Percentiles rank a stretch among this genome's conserved stretches.
Conservation (phyloP, 1,139 yeast species). For the Taphrina pruni region DNA sequence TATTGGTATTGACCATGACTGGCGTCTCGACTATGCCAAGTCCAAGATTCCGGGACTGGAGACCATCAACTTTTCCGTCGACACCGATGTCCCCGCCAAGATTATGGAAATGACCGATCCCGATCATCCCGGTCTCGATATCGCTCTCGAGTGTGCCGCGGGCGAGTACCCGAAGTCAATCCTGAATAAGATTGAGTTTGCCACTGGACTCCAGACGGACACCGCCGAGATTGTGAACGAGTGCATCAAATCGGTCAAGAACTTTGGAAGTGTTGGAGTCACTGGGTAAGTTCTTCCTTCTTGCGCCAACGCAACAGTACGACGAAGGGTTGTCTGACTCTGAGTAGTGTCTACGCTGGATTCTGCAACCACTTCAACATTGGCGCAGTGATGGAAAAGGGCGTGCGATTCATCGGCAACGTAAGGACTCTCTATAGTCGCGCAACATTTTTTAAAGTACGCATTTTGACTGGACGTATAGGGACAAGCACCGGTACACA, state of each 20-base stretch:
- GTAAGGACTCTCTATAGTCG: background rate
- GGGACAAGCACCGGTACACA: conserved; percentile 45
- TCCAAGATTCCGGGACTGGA: conserved; percentile 35
- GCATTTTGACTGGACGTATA: background rate
- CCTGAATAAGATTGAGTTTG: conserved; percentile 41
- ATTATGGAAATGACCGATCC: conserved; percentile 36
- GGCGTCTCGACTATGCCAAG: conserved; percentile 40
- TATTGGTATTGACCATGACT: conserved; percentile 42
- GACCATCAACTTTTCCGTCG: conserved; percentile 37
- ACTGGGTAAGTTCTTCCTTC: conserved; percentile 24
- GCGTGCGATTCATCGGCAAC: conserved; percentile 39
- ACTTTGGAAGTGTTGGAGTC: conserved; percentile 36
- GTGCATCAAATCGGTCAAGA: conserved; percentile 40
- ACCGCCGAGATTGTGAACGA: conserved; percentile 42
- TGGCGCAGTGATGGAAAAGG: conserved; percentile 44
- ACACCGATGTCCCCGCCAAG: conserved; percentile 36
- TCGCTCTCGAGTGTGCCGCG: conserved; percentile 43
- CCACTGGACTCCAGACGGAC: conserved; percentile 43
- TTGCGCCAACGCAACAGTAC: background rate
- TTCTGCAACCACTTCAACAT: conserved; percentile 42
- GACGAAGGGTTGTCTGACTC: background rate
- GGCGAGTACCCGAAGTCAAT: conserved; percentile 40
- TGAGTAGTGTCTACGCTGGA: conserved; percentile 38
- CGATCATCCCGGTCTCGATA: conserved; percentile 41
- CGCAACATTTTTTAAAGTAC: background rate